phyloP scores from a whole-genome alignment of 805 yeast genomes.

The Saturnispora quitensis region DNA sequence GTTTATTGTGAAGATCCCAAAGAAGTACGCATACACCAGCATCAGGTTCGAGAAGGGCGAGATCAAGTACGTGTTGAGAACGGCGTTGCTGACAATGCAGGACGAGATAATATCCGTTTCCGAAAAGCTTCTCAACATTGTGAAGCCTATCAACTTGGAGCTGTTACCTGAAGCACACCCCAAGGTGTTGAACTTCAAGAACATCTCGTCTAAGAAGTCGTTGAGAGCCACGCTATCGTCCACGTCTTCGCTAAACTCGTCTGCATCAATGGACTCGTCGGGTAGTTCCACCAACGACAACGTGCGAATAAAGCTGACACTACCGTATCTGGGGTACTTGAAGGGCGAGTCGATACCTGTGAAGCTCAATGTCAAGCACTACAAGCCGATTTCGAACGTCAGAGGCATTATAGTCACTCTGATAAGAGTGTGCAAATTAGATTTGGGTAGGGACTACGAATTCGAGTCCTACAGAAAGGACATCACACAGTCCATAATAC shows the following conservation, averaged over 20 bases:
- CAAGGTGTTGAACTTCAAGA: conserved; percentile 52
- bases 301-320: conserved; percentile 31
- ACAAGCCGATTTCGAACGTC: conserved; percentile 57
- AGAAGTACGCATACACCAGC: conserved; percentile 60
- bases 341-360: conserved; percentile 77
- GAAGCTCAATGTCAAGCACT: conserved; percentile 55
- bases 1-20: conserved; percentile 74
- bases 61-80: conserved; percentile 51
- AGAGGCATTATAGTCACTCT: conserved; percentile 73
- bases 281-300: conserved; percentile 10
- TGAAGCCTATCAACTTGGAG: conserved; percentile 70
- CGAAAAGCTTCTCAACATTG: conserved; percentile 49
- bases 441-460: conserved; percentile 48
- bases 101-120: conserved; percentile 32
- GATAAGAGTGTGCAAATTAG: conserved; percentile 68
- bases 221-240: conserved; percentile 26
- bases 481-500: conserved; percentile 65
- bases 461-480: conserved; percentile 76
- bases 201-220: conserved; percentile 27
- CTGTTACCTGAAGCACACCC: conserved; percentile 57
- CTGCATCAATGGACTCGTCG: conserved; percentile 22
- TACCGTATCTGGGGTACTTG: conserved; percentile 60
- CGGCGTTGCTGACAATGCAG: conserved; percentile 10
- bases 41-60: conserved; percentile 83
- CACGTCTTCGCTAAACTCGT: conserved; percentile 31